A percentile compares a stretch with the other conserved stretches of the same genome.
Conservation (phyloP, 2,329 filamentous ascomycete genomes). For the Magnaporthiopsis incrustans region DNA sequence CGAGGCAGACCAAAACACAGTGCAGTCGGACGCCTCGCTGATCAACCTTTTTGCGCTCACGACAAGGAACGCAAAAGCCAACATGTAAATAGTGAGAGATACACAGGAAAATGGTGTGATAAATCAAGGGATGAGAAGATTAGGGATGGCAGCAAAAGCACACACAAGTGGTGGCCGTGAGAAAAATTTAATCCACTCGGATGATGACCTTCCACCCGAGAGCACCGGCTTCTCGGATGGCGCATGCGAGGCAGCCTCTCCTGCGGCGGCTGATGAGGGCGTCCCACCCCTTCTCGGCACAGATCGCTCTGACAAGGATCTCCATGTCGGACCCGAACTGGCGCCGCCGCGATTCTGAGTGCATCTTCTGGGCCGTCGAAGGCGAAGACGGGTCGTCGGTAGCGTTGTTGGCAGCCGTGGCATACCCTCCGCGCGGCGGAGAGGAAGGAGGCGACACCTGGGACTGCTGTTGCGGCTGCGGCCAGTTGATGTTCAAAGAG, state of each 20-base stretch:
- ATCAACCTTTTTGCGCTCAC: neutral
- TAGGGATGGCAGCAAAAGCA: neutral
- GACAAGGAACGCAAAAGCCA: neutral
- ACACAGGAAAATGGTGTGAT: neutral
- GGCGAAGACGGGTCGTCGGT: neutral
- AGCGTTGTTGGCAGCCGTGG: neutral
- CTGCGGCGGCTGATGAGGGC: constrained; percentile 60
- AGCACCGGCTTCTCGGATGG: constrained; percentile 65
- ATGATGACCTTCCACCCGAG: constrained; percentile 63
- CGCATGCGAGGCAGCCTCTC: constrained; percentile 65
- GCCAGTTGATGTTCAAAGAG: constrained; percentile 8
- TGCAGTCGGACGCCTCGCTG: neutral
- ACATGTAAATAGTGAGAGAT: neutral
- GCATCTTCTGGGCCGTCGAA: constrained; percentile 42
- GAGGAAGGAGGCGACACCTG: constrained; percentile 7
- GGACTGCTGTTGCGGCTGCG: constrained; percentile 14
- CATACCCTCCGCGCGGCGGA: neutral
- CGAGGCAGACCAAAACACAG: neutral
- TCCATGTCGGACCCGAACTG: constrained; percentile 60
- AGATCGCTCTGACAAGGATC: constrained; percentile 63
- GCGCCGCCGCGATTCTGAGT: constrained; percentile 46
- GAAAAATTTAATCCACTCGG: constrained; percentile 34
- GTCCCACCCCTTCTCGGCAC: constrained; percentile 66
- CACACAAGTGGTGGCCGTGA: neutral
- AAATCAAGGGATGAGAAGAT: neutral